Evolutionary conservation across 345 rosid species (phyloP).

Genomic region (Gossypium stocksii): DNA sequence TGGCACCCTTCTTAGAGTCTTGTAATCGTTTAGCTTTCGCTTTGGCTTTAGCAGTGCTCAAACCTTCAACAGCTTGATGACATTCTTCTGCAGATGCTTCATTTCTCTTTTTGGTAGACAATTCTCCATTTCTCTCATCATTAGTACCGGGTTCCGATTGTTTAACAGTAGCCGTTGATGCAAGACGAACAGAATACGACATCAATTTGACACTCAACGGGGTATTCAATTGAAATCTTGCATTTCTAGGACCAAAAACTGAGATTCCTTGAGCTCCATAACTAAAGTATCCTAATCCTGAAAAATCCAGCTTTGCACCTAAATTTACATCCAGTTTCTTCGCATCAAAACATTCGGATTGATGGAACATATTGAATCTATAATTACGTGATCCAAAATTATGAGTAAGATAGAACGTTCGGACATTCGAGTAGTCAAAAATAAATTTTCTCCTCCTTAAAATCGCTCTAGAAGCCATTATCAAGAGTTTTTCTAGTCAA

Average conservation of each 20-base stretch:
- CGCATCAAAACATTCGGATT: constrained; percentile 16
- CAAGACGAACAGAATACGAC: constrained; percentile 32
- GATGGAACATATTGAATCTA: constrained; percentile 20
- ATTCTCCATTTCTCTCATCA: constrained; percentile 40
- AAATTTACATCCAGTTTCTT: constrained; percentile 25
- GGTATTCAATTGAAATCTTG: constrained; percentile 31
- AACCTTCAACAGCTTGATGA: constrained; percentile 91
- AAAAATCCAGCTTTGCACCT: constrained; percentile 18
- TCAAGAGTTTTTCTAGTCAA: constrained; percentile 2
- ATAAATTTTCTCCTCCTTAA: constrained; percentile 45
- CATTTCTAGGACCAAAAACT: constrained; percentile 32
- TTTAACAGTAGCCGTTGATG: constrained; percentile 56
- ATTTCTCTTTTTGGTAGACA: constrained; percentile 42
- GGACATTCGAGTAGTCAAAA: constrained; percentile 24
- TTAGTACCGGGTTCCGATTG: constrained; percentile 37
- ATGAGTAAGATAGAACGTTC: not conserved
- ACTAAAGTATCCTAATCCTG: constrained; percentile 18
- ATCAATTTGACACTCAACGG: constrained; percentile 36
- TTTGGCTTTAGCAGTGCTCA: constrained; percentile 77
- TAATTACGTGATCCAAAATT: constrained; percentile 15
- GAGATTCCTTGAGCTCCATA: constrained; percentile 27
- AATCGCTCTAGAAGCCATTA: constrained; percentile 72
- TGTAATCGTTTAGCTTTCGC: constrained; percentile 70
- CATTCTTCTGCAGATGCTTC: constrained; percentile 94
- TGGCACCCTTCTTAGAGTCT: constrained; percentile 51